Evolutionary conservation across 768 basidiomycete species (phyloP).

Genomic region (Trametes cinnabarina): DNA sequence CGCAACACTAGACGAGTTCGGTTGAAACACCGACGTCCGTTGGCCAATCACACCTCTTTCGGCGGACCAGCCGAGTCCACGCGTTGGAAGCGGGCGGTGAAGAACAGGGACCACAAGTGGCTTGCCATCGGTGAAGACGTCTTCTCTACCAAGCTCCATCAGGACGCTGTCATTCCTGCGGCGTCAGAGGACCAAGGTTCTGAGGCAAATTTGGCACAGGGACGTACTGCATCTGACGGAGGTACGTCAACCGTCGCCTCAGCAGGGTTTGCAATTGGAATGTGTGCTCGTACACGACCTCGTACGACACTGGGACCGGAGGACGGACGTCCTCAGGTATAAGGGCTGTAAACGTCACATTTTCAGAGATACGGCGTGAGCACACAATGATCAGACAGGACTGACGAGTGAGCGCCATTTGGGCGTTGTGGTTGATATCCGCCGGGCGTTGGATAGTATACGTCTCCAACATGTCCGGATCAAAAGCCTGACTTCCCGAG

Average conservation of each 20-base stretch:
- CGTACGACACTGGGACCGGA: background rate
- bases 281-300: background rate
- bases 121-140: background rate
- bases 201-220: background rate
- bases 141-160: background rate
- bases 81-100: background rate
- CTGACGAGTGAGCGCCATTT: too few species aligned
- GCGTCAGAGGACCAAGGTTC: background rate
- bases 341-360: background rate
- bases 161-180: background rate
- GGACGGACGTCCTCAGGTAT: background rate
- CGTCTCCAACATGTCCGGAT: background rate
- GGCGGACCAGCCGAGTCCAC: background rate
- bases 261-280: background rate
- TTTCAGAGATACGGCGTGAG: too few species aligned
- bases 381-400: too few species aligned
- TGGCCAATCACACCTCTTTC: background rate
- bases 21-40: background rate
- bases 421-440: too few species aligned
- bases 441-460: background rate
- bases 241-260: background rate
- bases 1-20: too few species aligned
- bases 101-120: background rate
- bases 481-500: background rate
- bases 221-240: constrained; percentile 2